Evolutionary conservation across 2,329 filamentous ascomycete genomes (phyloP), one percentile per base, ranked within the genome.

Genomic region (Fusarium proliferatum): DNA sequence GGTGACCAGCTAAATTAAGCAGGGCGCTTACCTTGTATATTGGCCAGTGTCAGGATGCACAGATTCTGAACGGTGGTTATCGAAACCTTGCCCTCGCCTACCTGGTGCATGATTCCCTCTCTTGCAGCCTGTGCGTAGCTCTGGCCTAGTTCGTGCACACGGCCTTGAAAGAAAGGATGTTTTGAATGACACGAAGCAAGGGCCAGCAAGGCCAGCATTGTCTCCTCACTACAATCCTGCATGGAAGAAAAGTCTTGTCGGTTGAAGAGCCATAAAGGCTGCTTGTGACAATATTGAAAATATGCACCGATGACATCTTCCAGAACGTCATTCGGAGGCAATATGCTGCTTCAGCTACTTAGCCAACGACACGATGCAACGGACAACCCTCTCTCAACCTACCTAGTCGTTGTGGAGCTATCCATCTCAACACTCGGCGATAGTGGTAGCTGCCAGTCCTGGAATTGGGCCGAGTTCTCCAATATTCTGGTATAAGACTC

Each of bases 1-100:
- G 8, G 7, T 19, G 0, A n/a, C 2, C 3, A 13, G 9, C 1
- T 9, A 2, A 2, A 2, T 16, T 3, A 1, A 21, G n/a, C 4
- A 9, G 12, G 9, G 21, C 1, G 12, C 8, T 38, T 2, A 36
- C 59, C 17, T 56, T 62, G 59, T 36, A 62, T 21, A 5, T 56
- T 62, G 5, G 59, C 59, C 4, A 62, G 12, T 3, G 59, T 13
- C 19, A 62, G 11, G 12, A 57, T 45, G 23, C 59, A 62, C 9
- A 62, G 59, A 16, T 26, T 57, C 13, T 62, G 41, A 7, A 61
- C 33, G 4, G 57, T 51, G 0, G 57, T 23, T 16, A 60, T 28
- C 4, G 57, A 51, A 2, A 60, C 57, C 17, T 51, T 51, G 3
- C 43, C 57, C 26, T 51, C 23, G 5, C 26, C 43, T 4, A 60